Percentiles rank a stretch among this genome's conserved stretches.
Evolutionary conservation across 2,329 filamentous ascomycete species (phyloP).

Genomic region (Exophiala oligosperma): DNA sequence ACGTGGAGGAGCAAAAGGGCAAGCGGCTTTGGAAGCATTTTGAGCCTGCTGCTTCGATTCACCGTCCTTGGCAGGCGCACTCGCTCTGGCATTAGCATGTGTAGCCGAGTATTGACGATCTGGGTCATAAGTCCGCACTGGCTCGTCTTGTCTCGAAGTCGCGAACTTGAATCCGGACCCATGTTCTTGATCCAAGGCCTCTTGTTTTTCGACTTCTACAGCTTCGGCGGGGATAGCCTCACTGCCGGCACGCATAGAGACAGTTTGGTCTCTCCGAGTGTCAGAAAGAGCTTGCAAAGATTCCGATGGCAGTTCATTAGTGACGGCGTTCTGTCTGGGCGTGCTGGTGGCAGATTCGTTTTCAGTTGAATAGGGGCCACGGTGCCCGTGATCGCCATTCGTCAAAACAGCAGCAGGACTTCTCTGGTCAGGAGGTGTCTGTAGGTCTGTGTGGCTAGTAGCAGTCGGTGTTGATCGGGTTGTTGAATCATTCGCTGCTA

Average conservation of each 20-base stretch:
- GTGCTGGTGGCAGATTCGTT: constrained; percentile 13
- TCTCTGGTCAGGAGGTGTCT: neutral
- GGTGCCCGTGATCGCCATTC: constrained; percentile 13
- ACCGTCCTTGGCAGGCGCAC: constrained; percentile 20
- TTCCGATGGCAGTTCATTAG: constrained; percentile 5
- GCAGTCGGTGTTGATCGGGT: neutral
- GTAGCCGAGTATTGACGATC: constrained; percentile 14
- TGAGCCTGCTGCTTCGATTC: constrained; percentile 6
- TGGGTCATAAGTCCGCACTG: constrained; percentile 26
- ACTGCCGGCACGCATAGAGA: constrained; percentile 30
- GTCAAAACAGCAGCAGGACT: constrained; percentile 2
- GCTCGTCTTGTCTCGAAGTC: constrained; percentile 24
- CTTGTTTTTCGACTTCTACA: constrained; percentile 4
- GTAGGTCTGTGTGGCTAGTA: constrained; percentile 1
- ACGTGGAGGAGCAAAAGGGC: constrained; percentile 9
- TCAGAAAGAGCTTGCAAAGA: constrained; percentile 18
- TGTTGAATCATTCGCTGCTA: constrained; percentile 3
- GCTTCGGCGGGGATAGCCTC: constrained; percentile 20
- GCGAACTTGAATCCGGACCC: constrained; percentile 26
- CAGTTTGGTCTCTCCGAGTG: constrained; percentile 19
- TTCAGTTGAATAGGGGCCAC: constrained; percentile 3
- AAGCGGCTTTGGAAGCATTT: constrained; percentile 1
- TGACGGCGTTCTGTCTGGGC: constrained; percentile 4
- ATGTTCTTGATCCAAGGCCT: neutral
- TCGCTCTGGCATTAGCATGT: constrained; percentile 18